Evolutionary conservation across 2,329 filamentous ascomycete genomes (phyloP).

Genomic region (Botryotinia narcissicola): DNA sequence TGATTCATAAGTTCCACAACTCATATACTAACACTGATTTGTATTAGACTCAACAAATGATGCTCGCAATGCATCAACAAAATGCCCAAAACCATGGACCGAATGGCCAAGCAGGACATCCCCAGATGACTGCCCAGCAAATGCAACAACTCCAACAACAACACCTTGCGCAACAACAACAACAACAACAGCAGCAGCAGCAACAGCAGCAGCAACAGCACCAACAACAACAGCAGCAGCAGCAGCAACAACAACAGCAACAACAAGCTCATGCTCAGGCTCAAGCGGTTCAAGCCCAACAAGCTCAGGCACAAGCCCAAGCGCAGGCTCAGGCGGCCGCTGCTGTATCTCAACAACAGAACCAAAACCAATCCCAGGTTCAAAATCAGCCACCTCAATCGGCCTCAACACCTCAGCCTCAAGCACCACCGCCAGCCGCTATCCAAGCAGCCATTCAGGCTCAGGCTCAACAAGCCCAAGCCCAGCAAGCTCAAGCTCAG

Average conservation of each 20-base stretch:
- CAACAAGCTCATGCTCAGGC: conserved; percentile 39
- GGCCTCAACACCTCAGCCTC: conserved; percentile 43
- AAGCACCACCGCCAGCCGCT: conserved; percentile 40
- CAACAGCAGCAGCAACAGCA: conserved; percentile 25
- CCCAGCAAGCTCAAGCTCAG: conserved; percentile 42
- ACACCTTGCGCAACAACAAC: conserved; percentile 49
- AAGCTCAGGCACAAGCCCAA: conserved; percentile 36
- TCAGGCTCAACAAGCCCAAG: conserved; percentile 42
- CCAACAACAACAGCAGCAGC: not conserved
- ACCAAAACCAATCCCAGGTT: conserved; percentile 49
- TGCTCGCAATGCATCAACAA: conserved; percentile 47
- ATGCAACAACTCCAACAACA: conserved; percentile 47
- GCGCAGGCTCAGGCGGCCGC: conserved; percentile 41
- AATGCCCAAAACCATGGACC: conserved; percentile 44
- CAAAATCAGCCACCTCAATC: conserved; percentile 44
- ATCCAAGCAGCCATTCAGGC: conserved; percentile 39
- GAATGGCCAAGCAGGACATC: conserved; percentile 45
- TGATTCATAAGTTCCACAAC: not conserved
- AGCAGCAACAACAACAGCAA: conserved; percentile 28
- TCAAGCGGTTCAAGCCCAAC: conserved; percentile 32
- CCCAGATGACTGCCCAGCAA: conserved; percentile 49
- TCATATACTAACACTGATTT: not conserved
- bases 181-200: conserved; percentile 43
- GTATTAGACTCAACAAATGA: conserved; percentile 10
- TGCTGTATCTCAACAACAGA: conserved; percentile 45